phyloP scores from a whole-genome alignment of 1,284 basidiomycete genomes.

The Microbotryum lychnidis-dioicae region DNA sequence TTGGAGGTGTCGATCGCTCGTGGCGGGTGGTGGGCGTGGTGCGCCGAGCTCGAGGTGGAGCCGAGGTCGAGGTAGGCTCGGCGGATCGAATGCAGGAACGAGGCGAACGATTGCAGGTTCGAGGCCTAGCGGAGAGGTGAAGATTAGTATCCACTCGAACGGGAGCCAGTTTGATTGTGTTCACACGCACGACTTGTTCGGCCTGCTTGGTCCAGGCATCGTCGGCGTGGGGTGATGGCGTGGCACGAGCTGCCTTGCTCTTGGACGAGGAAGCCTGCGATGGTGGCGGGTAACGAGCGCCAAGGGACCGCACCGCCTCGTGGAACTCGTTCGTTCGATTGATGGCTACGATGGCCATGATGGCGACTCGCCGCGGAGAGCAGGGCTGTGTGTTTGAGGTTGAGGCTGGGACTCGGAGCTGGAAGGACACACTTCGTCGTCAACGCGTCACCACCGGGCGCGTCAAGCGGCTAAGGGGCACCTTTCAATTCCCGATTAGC shows the following conservation, averaged over 20 bases:
- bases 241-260: background rate
- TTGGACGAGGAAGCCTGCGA: slow-evolving; percentile 11
- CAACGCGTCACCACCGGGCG: slow-evolving; percentile 38
- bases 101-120: slow-evolving; percentile 52
- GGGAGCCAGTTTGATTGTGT: background rate
- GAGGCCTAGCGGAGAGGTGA: slow-evolving; percentile 12
- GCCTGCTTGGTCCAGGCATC: slow-evolving; percentile 28
- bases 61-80: slow-evolving; percentile 65
- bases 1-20: slow-evolving; percentile 53
- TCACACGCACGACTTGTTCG: slow-evolving; percentile 21
- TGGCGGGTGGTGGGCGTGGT: slow-evolving; percentile 48
- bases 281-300: slow-evolving; percentile 9
- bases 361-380: background rate
- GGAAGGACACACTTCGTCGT: slow-evolving; percentile 1
- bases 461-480: slow-evolving; percentile 6
- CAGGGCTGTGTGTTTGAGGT: background rate
- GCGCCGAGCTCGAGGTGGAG: slow-evolving; percentile 42
- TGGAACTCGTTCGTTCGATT: slow-evolving; percentile 27
- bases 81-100: slow-evolving; percentile 61
- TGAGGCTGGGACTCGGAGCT: background rate
- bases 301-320: slow-evolving; percentile 11
- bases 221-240: background rate
- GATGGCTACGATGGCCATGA: background rate
- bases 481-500: slow-evolving; percentile 45
- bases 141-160: background rate